phyloP scores from a whole-genome alignment of 768 basidiomycete species.

The Fistulinella prunicolor region DNA sequence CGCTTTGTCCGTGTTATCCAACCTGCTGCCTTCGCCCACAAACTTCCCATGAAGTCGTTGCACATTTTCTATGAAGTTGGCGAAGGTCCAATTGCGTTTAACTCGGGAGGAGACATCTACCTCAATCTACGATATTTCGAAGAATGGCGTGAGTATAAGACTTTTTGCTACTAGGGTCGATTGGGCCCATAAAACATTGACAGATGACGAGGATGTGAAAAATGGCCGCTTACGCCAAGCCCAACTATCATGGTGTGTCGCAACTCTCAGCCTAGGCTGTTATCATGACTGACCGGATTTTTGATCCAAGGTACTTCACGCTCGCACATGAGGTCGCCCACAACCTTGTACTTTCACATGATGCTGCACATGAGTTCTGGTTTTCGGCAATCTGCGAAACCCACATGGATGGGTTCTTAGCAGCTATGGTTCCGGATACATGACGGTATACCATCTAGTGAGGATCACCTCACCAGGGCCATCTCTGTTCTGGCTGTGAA shows the following conservation, averaged over 20 bases:
- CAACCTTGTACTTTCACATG: background rate
- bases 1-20: slow-evolving; percentile 68
- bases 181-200: background rate
- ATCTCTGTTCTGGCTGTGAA: too few relatives aligned
- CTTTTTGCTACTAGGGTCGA: background rate
- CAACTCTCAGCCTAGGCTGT: background rate
- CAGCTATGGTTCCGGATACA: too few relatives aligned
- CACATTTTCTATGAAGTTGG: slow-evolving; percentile 80
- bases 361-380: background rate
- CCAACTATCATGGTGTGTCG: background rate
- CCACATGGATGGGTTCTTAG: background rate
- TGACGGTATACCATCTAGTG: too few relatives aligned
- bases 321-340: background rate
- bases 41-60: slow-evolving; percentile 62
- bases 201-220: slow-evolving; percentile 7
- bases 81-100: slow-evolving; percentile 91
- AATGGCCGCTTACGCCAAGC: background rate
- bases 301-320: background rate
- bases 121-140: slow-evolving; percentile 81
- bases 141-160: slow-evolving; percentile 66
- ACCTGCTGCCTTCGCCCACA: slow-evolving; percentile 65
- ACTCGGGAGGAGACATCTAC: slow-evolving; percentile 79
- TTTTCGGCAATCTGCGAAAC: background rate
- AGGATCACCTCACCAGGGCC: too few relatives aligned
- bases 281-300: background rate